Evolutionary conservation across 2,329 filamentous ascomycete genomes (phyloP).

Genomic region (Colletotrichum tanaceti): DNA sequence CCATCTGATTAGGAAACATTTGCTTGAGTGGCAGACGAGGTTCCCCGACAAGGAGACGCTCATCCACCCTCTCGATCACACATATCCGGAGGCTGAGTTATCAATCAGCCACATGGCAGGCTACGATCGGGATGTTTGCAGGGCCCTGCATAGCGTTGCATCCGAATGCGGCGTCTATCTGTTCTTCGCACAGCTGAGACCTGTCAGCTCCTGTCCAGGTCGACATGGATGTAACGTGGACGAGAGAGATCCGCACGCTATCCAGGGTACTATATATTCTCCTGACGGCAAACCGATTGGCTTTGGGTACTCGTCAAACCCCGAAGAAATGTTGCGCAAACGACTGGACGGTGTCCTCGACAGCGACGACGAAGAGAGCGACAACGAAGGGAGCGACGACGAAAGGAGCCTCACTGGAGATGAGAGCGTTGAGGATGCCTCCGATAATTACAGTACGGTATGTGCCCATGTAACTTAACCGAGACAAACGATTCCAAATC

Average conservation of each 20-base stretch:
- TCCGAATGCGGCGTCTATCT: slow-evolving; percentile 1
- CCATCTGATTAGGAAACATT: background rate
- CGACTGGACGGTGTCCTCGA: background rate
- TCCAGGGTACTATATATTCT: background rate
- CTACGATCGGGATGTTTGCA: background rate
- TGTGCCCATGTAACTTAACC: background rate
- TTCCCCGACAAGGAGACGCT: background rate
- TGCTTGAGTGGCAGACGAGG: background rate
- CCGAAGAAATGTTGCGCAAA: background rate
- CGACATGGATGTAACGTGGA: background rate
- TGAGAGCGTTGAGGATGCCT: background rate
- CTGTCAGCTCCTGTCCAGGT: background rate
- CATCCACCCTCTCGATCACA: background rate
- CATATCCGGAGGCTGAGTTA: background rate
- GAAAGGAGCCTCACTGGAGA: background rate
- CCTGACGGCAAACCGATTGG: background rate
- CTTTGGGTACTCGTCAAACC: background rate
- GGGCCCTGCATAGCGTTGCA: background rate
- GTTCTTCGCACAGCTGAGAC: background rate
- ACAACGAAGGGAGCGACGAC: no score
- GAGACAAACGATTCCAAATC: background rate
- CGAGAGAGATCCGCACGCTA: background rate
- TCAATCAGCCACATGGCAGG: background rate
- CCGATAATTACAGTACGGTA: background rate
- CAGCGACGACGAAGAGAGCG: no score